phyloP scores from a whole-genome alignment of 169 alveolate genomes.

The Plasmodium relictum region DNA sequence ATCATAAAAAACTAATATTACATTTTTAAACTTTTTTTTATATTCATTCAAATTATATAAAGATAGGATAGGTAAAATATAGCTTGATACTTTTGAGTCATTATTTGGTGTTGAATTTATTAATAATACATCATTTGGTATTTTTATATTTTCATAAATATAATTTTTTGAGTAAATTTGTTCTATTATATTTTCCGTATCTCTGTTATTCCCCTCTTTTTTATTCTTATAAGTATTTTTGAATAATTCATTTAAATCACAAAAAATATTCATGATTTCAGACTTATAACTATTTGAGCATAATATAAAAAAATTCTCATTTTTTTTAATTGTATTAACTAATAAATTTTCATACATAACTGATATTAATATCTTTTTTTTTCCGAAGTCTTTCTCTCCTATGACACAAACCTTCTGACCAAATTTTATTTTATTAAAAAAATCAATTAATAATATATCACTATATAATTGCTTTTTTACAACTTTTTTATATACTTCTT shows the following conservation, averaged over 20 bases:
- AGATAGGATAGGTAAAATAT: conserved; percentile 41
- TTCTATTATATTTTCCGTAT: not conserved
- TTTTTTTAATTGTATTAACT: conserved; percentile 26
- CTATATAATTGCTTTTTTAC: conserved; percentile 39
- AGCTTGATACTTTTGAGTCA: conserved; percentile 19
- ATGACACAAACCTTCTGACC: conserved; percentile 57
- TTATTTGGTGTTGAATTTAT: conserved; percentile 35
- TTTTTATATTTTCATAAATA: conserved; percentile 25
- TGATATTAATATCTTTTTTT: conserved; percentile 13
- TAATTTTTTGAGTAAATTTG: conserved; percentile 56
- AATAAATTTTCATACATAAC: conserved; percentile 51
- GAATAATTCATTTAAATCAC: conserved; percentile 31
- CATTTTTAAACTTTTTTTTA: conserved; percentile 49
- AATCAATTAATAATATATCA: conserved; percentile 19
- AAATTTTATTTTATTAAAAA: conserved; percentile 37
- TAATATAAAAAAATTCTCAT: conserved; percentile 66
- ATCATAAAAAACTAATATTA: conserved; percentile 39
- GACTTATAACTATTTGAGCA: conserved; percentile 45
- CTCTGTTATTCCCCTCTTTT: not conserved
- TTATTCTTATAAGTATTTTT: not conserved
- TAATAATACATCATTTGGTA: conserved; percentile 48
- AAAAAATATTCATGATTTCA: conserved; percentile 14
- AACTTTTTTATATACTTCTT: conserved; percentile 21
- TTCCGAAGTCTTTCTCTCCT: conserved; percentile 21
- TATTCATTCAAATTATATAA: conserved; percentile 40